Base-by-base conservation (phyloP, 2,329 filamentous ascomycete species). In the Scytalidium lignicola region DNA sequence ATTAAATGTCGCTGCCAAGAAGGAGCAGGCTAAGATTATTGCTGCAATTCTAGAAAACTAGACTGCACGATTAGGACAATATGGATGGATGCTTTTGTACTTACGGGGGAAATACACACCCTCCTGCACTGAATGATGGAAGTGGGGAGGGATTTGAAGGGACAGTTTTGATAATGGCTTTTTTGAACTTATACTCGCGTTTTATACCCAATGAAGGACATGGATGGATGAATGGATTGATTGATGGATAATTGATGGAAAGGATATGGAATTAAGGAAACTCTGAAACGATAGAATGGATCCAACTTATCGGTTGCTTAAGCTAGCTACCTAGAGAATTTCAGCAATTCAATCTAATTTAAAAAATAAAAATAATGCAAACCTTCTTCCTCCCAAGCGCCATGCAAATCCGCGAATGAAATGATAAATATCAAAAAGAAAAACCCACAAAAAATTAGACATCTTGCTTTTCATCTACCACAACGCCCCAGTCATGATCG, bases 401-500 rank as follows among this genome's bases (percentile, higher is more conserved):
- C 32, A 17, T 8, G 32, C 15, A 37, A 37, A 37, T 17, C 8
- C 12, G 5, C 6, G 32, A 8, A 37, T 5, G 4, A 37, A 17
- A 13, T n/a, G 7, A 37, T 26, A 26, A 26, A 26, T 26, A 10
- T 5, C 23, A 5, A 5, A 37, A 28, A 13, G 26, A 28, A 37
- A 9, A 42, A 46, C 32, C 12, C 8, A 49, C 21, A 21, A 26
- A 39, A n/a, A 41, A 26, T 21, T 15, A 47, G 26, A 51, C 9
- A 12, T 49, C 44, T 41, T 51, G 44, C 57, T 82, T 76, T 66
- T 87, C 82, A 46, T 79, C 71, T 29, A 90, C 74, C 29, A 86
- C 75, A 48, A 88, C 76, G 29, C 79, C 83, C 85, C 86, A 90
- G 43, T 79, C 71, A 64, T 90, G 85, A 50, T 83, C 62, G 61